Conservation (phyloP, 306 rosid genomes). For the Rubus parviflorus region DNA sequence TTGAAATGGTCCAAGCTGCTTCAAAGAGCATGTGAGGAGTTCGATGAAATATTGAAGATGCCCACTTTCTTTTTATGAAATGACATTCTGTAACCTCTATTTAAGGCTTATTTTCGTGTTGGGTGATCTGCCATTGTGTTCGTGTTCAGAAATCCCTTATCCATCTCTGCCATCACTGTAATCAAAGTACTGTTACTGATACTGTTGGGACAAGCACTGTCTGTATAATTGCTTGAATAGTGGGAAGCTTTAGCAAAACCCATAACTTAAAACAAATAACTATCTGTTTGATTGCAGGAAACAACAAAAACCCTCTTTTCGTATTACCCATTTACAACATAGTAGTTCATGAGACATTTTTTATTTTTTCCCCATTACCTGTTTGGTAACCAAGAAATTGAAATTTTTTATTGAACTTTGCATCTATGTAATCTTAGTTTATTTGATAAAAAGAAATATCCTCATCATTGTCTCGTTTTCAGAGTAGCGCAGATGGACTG, state of each 20-base stretch:
- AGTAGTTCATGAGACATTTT: not conserved
- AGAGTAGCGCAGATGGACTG: not conserved
- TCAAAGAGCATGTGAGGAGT: too few species aligned
- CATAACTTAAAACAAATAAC: not conserved
- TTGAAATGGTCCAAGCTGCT: too few species aligned
- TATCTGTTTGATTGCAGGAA: not conserved
- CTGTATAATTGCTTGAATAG: not conserved
- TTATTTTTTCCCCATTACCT: not conserved
- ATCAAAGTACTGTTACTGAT: too few species aligned
- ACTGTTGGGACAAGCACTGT: too few species aligned
- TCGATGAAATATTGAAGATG: too few species aligned
- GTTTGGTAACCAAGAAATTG: not conserved
- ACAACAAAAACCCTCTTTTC: not conserved
- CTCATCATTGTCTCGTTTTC: not conserved
- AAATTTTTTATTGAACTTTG: not conserved
- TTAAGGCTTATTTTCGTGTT: too few species aligned
- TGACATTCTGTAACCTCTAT: too few species aligned
- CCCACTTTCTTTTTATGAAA: too few species aligned
- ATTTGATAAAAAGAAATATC: not conserved
- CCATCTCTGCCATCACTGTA: too few species aligned
- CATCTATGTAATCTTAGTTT: not conserved
- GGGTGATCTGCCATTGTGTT: too few species aligned
- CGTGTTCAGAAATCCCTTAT: too few species aligned
- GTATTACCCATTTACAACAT: not conserved
- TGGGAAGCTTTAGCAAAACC: too few species aligned